Evolutionary conservation across 2,329 filamentous ascomycete genomes (phyloP).

Genomic region (Apiospora malaysiana): DNA sequence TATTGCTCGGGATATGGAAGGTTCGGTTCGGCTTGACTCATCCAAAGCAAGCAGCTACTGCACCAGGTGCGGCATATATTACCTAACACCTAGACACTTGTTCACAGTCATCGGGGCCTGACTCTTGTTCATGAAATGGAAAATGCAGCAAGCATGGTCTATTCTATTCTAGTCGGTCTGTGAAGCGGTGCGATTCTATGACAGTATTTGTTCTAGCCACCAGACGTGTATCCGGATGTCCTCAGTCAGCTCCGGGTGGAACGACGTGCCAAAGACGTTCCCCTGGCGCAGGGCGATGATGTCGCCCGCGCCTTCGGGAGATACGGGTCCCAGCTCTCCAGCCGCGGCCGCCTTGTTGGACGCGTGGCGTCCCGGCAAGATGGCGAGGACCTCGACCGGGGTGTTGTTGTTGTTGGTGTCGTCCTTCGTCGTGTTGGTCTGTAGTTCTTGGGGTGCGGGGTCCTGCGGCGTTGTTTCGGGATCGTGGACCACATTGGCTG

Average conservation of each 20-base stretch:
- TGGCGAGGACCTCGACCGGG: constrained; percentile 57
- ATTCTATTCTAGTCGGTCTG: too few species aligned
- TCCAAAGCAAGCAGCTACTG: neutral
- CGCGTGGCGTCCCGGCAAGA: constrained; percentile 49
- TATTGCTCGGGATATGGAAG: neutral
- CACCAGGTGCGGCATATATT: neutral
- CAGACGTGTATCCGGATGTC: constrained; percentile 90
- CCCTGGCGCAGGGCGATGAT: constrained; percentile 90
- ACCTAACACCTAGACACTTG: neutral
- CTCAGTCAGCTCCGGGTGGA: constrained; percentile 90
- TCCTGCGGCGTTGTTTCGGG: constrained; percentile 30
- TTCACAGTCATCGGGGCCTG: too few species aligned
- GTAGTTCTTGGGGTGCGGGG: neutral
- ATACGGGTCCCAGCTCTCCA: constrained; percentile 33
- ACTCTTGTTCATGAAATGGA: too few species aligned
- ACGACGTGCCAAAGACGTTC: constrained; percentile 93
- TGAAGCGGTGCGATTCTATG: neutral
- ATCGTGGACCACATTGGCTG: constrained; percentile 34
- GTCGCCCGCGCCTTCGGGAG: constrained; percentile 62
- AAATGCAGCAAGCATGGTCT: too few species aligned
- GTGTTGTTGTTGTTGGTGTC: constrained; percentile 23
- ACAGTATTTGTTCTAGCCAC: constrained; percentile 68
- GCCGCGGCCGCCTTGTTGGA: constrained; percentile 45
- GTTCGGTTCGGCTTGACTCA: neutral
- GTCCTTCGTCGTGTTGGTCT: constrained; percentile 27